Evolutionary conservation across 2,329 filamentous ascomycete species (phyloP).

Genomic region (Simplicillium aogashimaense): DNA sequence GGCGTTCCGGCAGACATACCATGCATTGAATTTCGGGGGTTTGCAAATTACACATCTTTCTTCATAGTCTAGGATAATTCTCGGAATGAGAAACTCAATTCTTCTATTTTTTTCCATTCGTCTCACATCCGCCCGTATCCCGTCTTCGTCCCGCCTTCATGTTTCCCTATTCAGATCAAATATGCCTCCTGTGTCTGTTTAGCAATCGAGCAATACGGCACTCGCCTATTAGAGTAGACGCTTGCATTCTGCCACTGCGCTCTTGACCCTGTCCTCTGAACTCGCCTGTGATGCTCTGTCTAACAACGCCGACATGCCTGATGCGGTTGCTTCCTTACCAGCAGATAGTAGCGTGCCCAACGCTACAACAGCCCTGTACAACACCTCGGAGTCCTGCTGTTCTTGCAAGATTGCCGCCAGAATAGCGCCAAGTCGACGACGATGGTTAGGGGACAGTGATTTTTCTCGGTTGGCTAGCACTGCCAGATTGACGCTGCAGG

Average conservation of each 20-base stretch:
- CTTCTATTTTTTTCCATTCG: no score
- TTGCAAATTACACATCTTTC: no score
- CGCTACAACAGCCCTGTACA: slow-evolving; percentile 75
- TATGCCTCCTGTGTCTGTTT: no score
- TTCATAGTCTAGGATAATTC: no score
- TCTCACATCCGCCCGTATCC: neutral
- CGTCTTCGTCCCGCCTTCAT: slow-evolving; percentile 3
- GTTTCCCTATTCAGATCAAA: no score
- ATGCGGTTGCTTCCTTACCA: slow-evolving; percentile 31
- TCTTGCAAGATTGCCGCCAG: slow-evolving; percentile 52
- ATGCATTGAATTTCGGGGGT: no score
- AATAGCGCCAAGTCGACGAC: slow-evolving; percentile 43
- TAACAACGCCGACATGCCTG: slow-evolving; percentile 28
- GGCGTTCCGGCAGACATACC: no score
- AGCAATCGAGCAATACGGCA: no score
- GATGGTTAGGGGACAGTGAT: slow-evolving; percentile 21
- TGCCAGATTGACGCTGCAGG: slow-evolving; percentile 74
- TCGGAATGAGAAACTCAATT: no score
- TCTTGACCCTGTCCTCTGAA: slow-evolving; percentile 35
- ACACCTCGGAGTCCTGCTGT: slow-evolving; percentile 68
- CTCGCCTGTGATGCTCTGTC: slow-evolving; percentile 30
- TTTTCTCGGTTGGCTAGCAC: slow-evolving; percentile 52
- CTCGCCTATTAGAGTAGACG: no score
- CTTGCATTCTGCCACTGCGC: slow-evolving; percentile 36
- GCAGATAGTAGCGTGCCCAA: slow-evolving; percentile 64